These are phyloP conservation scores for Magnolia changhungtana DNA, from an alignment of 164 flowering plant genomes.

Conservation along the genomic window DNA sequence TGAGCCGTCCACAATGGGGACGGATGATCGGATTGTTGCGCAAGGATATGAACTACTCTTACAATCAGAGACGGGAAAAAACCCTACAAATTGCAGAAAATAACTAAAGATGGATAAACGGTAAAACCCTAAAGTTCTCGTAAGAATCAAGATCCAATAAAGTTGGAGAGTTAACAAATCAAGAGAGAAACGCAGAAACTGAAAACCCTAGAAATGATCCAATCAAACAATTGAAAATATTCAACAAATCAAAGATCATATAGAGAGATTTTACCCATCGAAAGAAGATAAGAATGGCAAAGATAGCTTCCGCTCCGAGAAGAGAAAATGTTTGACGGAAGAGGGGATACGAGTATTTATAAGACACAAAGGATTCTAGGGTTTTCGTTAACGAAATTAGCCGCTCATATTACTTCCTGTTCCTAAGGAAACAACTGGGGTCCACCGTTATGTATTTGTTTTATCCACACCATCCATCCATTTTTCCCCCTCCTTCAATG, in stretches of 20 bases:
- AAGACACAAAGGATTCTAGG: neutral
- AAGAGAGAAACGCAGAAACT: neutral
- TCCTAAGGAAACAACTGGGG: too few relatives aligned
- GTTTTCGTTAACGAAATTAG: neutral
- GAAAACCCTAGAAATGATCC: neutral
- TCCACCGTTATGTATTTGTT: too few relatives aligned
- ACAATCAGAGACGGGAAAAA: neutral
- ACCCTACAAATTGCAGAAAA: neutral
- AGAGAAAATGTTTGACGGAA: neutral
- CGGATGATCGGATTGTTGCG: neutral
- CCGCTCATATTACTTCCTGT: neutral
- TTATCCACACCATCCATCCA: too few relatives aligned
- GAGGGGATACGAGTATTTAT: too few relatives aligned
- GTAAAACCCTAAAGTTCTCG: neutral
- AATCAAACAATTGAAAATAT: neutral
- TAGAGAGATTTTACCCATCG: constrained; percentile 1
- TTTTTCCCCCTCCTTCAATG: too few relatives aligned
- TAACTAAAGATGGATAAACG: neutral
- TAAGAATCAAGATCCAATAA: neutral
- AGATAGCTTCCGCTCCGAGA: neutral
- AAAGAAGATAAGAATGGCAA: neutral
- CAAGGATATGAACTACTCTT: neutral
- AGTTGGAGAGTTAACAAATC: neutral
- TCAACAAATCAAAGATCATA: neutral
- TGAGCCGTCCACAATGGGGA: too few relatives aligned